Evolutionary conservation across 352 stramenopile genomes (phyloP).

Genomic region (Elongisporangium anandrum): DNA sequence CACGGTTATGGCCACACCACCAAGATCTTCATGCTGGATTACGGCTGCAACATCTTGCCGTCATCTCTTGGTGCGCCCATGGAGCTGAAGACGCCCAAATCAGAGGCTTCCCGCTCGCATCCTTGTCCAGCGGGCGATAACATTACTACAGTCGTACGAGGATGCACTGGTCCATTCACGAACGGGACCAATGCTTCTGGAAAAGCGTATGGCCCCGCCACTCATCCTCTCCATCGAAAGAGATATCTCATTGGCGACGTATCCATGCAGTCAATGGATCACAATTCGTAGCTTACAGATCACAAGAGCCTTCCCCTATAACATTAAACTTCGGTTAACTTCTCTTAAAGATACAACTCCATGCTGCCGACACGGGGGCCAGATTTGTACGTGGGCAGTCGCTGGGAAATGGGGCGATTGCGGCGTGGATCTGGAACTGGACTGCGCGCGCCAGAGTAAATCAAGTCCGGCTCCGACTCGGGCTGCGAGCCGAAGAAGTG

Average conservation of each 20-base stretch:
- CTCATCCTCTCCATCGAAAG: neutral
- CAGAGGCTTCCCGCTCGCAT: neutral
- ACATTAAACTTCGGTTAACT: neutral
- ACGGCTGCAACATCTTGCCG: too few relatives aligned
- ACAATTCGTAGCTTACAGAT: neutral
- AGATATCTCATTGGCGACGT: neutral
- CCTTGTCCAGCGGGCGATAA: neutral
- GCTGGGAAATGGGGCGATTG: neutral
- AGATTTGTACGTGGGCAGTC: neutral
- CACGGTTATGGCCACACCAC: neutral
- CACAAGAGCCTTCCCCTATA: neutral
- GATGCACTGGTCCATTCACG: neutral
- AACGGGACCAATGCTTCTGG: neutral
- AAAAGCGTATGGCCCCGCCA: neutral
- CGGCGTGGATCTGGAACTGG: neutral
- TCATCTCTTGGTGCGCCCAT: neutral
- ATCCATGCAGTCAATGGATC: neutral
- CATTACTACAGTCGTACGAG: neutral
- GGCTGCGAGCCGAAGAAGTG: conserved; percentile 10
- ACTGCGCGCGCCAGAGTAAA: neutral
- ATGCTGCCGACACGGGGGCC: neutral
- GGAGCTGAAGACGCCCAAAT: too few relatives aligned
- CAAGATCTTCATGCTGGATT: neutral
- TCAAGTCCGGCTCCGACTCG: conserved; percentile 30
- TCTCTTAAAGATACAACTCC: neutral